Evolutionary conservation across 2,329 filamentous ascomycete genomes (phyloP).

Genomic region (Chalaropsis thielavioides): DNA sequence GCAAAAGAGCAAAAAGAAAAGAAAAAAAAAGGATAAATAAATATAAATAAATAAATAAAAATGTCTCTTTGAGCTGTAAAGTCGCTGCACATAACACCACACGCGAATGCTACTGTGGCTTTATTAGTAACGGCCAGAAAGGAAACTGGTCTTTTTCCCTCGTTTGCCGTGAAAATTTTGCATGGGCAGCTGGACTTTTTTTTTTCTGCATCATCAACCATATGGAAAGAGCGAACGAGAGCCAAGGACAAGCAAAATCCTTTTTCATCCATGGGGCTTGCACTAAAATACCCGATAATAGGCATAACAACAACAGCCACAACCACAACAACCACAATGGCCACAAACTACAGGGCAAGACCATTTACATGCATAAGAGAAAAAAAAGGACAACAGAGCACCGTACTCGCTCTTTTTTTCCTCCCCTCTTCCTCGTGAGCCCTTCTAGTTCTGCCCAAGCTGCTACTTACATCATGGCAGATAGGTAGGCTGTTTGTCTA

Average conservation of each 20-base stretch:
- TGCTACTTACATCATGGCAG: background rate
- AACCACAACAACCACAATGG: no score
- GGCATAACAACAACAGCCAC: background rate
- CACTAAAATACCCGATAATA: background rate
- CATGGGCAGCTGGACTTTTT: background rate
- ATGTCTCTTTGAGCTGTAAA: no score
- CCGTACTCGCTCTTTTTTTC: no score
- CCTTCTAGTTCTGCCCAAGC: no score
- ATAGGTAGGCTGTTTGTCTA: background rate
- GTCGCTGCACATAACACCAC: no score
- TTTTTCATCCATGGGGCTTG: background rate
- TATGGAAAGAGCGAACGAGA: background rate
- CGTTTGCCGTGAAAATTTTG: constrained; percentile 8
- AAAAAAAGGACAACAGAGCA: background rate
- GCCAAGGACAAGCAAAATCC: background rate
- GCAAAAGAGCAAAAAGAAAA: no score
- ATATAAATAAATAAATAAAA: no score
- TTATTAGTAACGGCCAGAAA: no score
- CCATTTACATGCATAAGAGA: background rate
- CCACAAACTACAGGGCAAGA: background rate
- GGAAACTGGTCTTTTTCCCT: background rate
- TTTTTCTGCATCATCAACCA: background rate
- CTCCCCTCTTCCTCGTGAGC: no score
- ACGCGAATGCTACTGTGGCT: no score
- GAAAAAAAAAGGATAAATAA: no score